Evolutionary conservation across 441 rosid species (phyloP).

Genomic region (Cnidoscolus chayamansa): DNA sequence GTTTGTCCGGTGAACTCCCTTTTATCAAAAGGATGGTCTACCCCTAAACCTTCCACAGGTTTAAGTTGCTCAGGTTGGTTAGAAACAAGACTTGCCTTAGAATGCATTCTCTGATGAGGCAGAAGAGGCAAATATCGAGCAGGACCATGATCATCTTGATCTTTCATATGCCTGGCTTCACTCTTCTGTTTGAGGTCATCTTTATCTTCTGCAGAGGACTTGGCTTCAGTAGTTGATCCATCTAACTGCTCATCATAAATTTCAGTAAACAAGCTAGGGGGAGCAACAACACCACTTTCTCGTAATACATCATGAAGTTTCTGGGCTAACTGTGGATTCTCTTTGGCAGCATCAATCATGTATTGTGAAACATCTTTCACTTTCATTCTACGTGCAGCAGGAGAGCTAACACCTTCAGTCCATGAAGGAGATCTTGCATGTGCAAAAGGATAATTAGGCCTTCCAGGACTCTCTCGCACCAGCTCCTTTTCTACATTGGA

Average conservation of each 20-base stretch:
- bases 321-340: conserved; percentile 90
- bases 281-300: conserved; percentile 94
- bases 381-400: conserved; percentile 84
- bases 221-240: conserved; percentile 38
- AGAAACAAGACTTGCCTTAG: conserved; percentile 33
- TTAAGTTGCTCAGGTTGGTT: conserved; percentile 40
- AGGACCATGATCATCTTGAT: conserved; percentile 40
- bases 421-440: conserved; percentile 95
- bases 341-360: conserved; percentile 97
- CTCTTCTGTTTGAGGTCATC: conserved; percentile 35
- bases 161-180: conserved; percentile 31
- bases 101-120: conserved; percentile 44
- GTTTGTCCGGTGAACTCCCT: conserved; percentile 40
- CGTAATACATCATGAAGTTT: conserved; percentile 93
- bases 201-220: conserved; percentile 40
- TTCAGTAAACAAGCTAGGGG: conserved; percentile 81
- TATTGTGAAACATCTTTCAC: conserved; percentile 95
- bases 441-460: conserved; percentile 46
- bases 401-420: conserved; percentile 97
- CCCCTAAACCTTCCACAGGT: conserved; percentile 36
- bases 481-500: conserved; percentile 35
- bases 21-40: conserved; percentile 33
- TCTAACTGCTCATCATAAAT: conserved; percentile 53
- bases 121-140: conserved; percentile 69
- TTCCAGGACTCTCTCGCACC: conserved; percentile 44